Evolutionary conservation across 2,329 filamentous ascomycete species (phyloP).

Genomic region (Aspergillus sp.): DNA sequence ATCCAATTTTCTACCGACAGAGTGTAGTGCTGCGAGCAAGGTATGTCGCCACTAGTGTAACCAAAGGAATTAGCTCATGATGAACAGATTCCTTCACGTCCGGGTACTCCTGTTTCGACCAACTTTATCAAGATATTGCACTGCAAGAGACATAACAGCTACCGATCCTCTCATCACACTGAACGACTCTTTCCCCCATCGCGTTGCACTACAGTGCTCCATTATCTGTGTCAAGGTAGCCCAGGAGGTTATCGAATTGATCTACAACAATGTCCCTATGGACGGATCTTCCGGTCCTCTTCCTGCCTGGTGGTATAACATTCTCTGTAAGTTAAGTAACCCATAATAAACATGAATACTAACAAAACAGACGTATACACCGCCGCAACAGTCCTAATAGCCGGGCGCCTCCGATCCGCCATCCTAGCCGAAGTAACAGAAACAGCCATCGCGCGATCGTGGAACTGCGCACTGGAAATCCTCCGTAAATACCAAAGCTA

Average conservation of each 20-base stretch:
- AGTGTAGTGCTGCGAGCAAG: constrained; percentile 27
- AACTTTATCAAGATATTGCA: constrained; percentile 27
- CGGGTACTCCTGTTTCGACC: constrained; percentile 30
- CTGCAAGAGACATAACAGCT: constrained; percentile 16
- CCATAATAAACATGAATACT: not conserved
- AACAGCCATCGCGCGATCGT: constrained; percentile 18
- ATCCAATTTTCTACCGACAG: constrained; percentile 25
- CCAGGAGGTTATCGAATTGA: constrained; percentile 27
- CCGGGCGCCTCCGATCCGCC: constrained; percentile 23
- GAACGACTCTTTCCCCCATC: constrained; percentile 24
- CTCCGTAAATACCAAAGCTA: constrained; percentile 26
- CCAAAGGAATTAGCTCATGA: not conserved
- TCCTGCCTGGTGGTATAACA: constrained; percentile 35
- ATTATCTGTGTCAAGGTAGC: constrained; percentile 31
- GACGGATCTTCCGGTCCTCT: constrained; percentile 24
- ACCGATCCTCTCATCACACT: constrained; percentile 15
- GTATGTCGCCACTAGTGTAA: constrained; percentile 10
- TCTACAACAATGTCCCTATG: constrained; percentile 22
- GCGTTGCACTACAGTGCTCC: constrained; percentile 30
- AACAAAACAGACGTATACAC: constrained; percentile 28
- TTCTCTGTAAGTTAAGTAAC: constrained; percentile 21
- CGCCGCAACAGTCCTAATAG: constrained; percentile 30
- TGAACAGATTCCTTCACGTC: constrained; percentile 25
- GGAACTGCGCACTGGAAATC: constrained; percentile 25
- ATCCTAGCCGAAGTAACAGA: constrained; percentile 22